Base-by-base conservation (phyloP, 345 rosid genomes). In the Atalantia buxifolia region DNA sequence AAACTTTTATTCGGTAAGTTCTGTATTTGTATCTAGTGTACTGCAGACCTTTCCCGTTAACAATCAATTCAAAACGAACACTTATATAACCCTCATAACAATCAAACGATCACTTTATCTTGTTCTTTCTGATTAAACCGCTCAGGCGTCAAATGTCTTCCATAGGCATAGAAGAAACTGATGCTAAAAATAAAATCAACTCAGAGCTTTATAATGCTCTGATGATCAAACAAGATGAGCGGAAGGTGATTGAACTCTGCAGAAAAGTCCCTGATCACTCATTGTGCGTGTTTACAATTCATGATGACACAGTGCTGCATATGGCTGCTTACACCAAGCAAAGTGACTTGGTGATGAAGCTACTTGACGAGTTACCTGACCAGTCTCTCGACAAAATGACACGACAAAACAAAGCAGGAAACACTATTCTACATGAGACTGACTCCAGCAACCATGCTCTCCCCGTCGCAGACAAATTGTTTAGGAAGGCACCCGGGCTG, bases 381-480 rank as follows among this genome's bases (percentile, higher is more conserved):
- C 76, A 72, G 30, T 35, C n/a, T 31, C 76, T 56, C 24, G 65
- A 72, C 30, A 72, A 56, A 57, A 72, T 72, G 65, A 71, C 74
- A 2, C 60, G 62, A 2, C 74, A 50, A 53, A 71, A 71, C 53
- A 7, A 30, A 40, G 35, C 63, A 0, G 85, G 82, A 16, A 80
- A 80, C 69, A 77, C 80, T 3, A 67, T 62, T 21, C 69, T 83
- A 18, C 85, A 83, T 6, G 83, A 80, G 76, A 69, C 77, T 31
- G 85, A 81, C 5, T 60, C 80, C 2, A 18, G 66, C 48, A 64
- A 31, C 45, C 71, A 45, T 13, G 70, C 78, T 42, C 30, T 64
- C 3, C 70, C 40, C 2, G 30, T 75, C 2, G 78, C 67, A 1
- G 69, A 83, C 5, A 75, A 63, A 31, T 5, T 40, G 33, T 67